These are phyloP conservation scores for Hanseniaspora vineae DNA, from an alignment of 805 yeast genomes.

Conservation along the genomic window DNA sequence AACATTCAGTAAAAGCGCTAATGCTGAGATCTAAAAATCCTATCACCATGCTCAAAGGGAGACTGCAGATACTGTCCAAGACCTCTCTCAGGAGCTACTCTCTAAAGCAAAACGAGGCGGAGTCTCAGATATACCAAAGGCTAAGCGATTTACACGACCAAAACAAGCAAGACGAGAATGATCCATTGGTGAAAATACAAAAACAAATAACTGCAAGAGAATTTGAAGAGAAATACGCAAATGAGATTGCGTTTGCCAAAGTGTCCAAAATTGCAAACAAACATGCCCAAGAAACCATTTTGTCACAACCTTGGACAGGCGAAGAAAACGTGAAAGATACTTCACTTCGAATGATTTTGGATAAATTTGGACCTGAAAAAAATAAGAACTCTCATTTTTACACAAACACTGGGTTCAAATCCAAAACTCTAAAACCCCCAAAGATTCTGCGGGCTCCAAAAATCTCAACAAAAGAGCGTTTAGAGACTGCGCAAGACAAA, in stretches of 20 bases:
- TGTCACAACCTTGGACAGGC: conserved; percentile 47
- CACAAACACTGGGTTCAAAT: neutral
- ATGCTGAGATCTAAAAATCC: too few relatives aligned
- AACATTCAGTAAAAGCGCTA: too few relatives aligned
- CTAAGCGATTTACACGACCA: conserved; percentile 16
- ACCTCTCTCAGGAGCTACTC: too few relatives aligned
- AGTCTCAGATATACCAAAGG: conserved; percentile 6
- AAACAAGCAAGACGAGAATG: conserved; percentile 13
- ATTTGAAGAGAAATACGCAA: conserved; percentile 29
- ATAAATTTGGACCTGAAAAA: conserved; percentile 20
- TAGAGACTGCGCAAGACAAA: conserved; percentile 49
- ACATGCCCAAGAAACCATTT: conserved; percentile 35
- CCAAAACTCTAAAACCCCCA: conserved; percentile 11
- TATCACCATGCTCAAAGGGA: too few relatives aligned
- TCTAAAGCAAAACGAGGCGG: neutral
- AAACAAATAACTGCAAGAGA: conserved; percentile 16
- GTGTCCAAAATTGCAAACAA: conserved; percentile 33
- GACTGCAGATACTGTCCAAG: too few relatives aligned
- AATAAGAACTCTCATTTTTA: neutral
- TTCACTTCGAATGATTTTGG: conserved; percentile 42
- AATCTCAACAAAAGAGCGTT: conserved; percentile 23
- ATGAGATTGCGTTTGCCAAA: conserved; percentile 28
- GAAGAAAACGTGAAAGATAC: conserved; percentile 34
- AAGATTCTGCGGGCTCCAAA: conserved; percentile 15
- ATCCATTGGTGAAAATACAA: conserved; percentile 13